Evolutionary conservation across 805 yeast species (phyloP), one percentile per base, ranked within the genome.

Genomic region (Wickerhamiella occidentalis): DNA sequence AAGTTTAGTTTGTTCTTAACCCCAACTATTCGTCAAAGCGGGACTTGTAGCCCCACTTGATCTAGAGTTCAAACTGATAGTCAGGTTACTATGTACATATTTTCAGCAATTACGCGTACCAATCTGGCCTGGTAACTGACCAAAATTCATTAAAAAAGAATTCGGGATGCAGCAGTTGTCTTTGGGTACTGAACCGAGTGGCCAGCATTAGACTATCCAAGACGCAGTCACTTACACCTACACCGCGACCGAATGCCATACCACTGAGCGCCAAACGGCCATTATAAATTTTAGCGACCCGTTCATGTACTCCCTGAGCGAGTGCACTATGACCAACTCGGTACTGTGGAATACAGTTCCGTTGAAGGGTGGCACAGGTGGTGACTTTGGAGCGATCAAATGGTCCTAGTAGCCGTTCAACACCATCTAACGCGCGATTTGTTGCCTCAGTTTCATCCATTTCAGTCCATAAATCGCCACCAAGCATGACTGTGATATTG

Each of bases 171-270:
- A 60, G 57, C 51, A 59, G 56, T 54, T 55, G 54, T 19, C 66
- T 55, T 52, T 62, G 62, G 18, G 50, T 55, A 40, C 54, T 45
- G 56, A 65, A 61, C 35, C 64, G 53, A n/a, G 62, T 55, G 4
- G 88, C 92, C 50, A 71, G 76, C 45, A 71, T 73, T 48, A 82
- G 71, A 2, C 82, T 75, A 58, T 79, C 78, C 28, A 76, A 63
- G 1, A 85, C 80, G 54, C 88, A 82, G 64, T 88, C 96, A 1
- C 95, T 95, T 1, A 88, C 88, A 1, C 96, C 96, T 7, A 85
- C 79, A 1, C 94, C 90, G 40, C 74, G 76, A 7, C 86, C 83
- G 55, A 83, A 78, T 2, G 79, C 71, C 79, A 84, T 85, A 0
- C 96, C 96, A 17, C 92, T 87, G 2, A 83, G 58, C 0, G 78